Conservation (phyloP, 371 early-diverging fungal species). For the Syncephalastrum monosporum region DNA sequence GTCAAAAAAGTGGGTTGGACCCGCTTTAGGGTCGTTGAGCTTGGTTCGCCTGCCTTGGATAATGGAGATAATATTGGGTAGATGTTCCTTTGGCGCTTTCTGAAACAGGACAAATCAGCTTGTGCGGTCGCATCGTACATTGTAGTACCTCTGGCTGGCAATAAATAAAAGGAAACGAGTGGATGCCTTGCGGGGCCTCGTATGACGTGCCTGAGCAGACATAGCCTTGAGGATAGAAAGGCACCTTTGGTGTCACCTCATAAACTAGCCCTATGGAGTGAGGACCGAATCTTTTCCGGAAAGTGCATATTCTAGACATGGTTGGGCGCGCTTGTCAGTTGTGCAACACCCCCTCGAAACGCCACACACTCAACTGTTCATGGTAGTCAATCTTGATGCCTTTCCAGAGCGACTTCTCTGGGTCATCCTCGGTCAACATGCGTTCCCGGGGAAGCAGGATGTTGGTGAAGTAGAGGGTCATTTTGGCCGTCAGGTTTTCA, state of each 20-base stretch:
- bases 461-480: constrained; percentile 64
- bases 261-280: constrained; percentile 57
- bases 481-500: constrained; percentile 56
- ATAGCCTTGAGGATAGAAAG: constrained; percentile 58
- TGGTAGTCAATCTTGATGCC: constrained; percentile 55
- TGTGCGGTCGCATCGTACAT: too few relatives aligned
- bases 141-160: constrained; percentile 57
- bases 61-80: constrained; percentile 65
- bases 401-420: constrained; percentile 56
- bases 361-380: constrained; percentile 42
- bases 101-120: constrained; percentile 13
- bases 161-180: constrained; percentile 70
- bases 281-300: constrained; percentile 53
- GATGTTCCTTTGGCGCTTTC: constrained; percentile 59
- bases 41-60: constrained; percentile 54
- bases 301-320: constrained; percentile 50
- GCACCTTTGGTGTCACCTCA: constrained; percentile 47
- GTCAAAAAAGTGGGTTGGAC: constrained; percentile 55
- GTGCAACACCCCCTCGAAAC: constrained; percentile 7
- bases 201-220: constrained; percentile 49
- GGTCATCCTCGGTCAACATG: constrained; percentile 50
- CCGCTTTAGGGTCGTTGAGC: constrained; percentile 40
- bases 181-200: constrained; percentile 61
- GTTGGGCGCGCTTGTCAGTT: constrained; percentile 1
- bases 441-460: constrained; percentile 55